Evolutionary conservation across 1,284 basidiomycete species (phyloP).

Genomic region (Vanrija sp.): DNA sequence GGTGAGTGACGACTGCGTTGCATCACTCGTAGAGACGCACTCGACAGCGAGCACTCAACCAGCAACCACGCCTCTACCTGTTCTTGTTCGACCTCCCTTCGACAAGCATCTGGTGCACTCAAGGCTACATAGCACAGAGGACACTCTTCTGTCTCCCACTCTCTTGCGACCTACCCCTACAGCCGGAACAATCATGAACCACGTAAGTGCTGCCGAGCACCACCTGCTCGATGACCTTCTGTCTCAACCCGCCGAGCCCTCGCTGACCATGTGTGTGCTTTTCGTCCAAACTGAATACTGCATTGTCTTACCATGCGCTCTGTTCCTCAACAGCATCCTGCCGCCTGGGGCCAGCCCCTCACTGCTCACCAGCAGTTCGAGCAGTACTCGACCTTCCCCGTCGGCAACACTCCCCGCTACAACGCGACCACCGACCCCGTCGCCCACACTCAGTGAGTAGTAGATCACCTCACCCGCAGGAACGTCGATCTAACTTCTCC

Average conservation of each 20-base stretch:
- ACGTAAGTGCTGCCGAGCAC: slow-evolving; percentile 17
- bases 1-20: neutral
- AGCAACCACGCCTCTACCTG: too few relatives aligned
- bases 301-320: neutral
- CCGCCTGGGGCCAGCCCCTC: slow-evolving; percentile 46
- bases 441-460: slow-evolving; percentile 25
- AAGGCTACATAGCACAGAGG: too few relatives aligned
- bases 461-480: neutral
- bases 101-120: too few relatives aligned
- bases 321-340: slow-evolving; percentile 34
- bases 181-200: slow-evolving; percentile 20
- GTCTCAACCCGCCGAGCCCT: neutral
- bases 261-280: slow-evolving; percentile 1
- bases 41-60: neutral
- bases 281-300: neutral
- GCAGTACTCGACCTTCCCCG: slow-evolving; percentile 36
- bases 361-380: slow-evolving; percentile 40
- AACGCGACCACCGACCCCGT: slow-evolving; percentile 16
- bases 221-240: neutral
- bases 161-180: too few relatives aligned
- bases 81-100: too few relatives aligned
- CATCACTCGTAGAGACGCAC: neutral
- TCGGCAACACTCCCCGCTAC: slow-evolving; percentile 9
- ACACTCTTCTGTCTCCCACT: too few relatives aligned
- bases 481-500: neutral